Conservation (phyloP, 139 green algal genomes). For the Medakamo hakoo region DNA sequence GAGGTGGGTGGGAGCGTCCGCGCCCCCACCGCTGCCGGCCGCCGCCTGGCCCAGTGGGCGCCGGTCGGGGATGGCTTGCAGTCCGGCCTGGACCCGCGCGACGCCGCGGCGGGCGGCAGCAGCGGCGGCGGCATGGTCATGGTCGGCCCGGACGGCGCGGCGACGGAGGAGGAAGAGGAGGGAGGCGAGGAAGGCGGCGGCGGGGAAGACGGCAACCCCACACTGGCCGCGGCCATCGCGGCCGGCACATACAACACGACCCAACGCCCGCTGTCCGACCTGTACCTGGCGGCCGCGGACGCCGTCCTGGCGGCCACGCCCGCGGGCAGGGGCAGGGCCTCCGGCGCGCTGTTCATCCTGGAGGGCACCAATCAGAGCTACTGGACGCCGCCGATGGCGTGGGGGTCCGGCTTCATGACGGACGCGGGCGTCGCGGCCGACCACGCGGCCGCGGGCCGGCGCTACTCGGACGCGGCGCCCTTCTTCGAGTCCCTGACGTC, state of each 20-base stretch:
- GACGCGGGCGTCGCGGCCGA: neutral
- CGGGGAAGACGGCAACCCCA: neutral
- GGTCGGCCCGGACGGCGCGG: too few relatives aligned
- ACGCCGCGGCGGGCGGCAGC: too few relatives aligned
- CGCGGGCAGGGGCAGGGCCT: too few relatives aligned
- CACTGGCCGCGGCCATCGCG: neutral
- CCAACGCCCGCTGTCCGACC: neutral
- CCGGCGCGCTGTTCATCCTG: neutral
- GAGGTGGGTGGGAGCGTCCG: too few relatives aligned
- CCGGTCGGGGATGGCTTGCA: too few relatives aligned
- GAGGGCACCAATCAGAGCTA: neutral
- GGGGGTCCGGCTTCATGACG: neutral
- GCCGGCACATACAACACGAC: neutral
- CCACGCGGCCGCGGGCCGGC: neutral
- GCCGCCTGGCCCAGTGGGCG: too few relatives aligned
- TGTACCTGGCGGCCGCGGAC: neutral
- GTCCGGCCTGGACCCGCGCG: too few relatives aligned
- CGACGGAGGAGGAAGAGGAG: too few relatives aligned
- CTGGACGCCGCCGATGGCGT: neutral
- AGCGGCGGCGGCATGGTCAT: neutral
- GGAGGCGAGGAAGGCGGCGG: neutral
- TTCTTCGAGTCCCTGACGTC: neutral
- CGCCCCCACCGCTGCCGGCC: too few relatives aligned
- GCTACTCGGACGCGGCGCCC: neutral
- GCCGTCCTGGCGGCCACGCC: neutral